Base-by-base conservation (phyloP, 2,329 filamentous ascomycete genomes). In the Fusarium sp. region DNA sequence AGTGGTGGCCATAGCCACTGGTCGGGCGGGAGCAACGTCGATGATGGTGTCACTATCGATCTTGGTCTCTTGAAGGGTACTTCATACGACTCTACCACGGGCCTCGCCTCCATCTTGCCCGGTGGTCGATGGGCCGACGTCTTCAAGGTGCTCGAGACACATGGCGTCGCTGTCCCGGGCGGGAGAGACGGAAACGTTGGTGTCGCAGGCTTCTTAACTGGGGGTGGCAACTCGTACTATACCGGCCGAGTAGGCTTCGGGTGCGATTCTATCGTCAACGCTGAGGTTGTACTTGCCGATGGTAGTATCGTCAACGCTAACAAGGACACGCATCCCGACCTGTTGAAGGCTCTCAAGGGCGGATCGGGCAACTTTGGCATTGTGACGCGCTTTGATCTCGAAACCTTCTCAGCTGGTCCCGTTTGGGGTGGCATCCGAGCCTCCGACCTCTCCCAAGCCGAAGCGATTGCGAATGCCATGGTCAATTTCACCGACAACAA, bases 281-380 rank as follows among this genome's bases (percentile, higher is more conserved):
- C 77, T 34, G 78, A 84, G 62, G 76, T 87, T 28, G 83, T 87
- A 4, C 78, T 84, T 1, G 78, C 78, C 0, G 73, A 79, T 28
- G 83, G 84, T 3, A 59, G 61, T 1, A 78, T 86, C 15, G 73
- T 85, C 28, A 80, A 82, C 7, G 84, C 80, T 12, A 85, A 80
- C 48, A 66, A 66, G 1, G 41, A 73, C 0, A 62, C 77, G 6
- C 78, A 86, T 55, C 11, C 75, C 0, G 83, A 86, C 37, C 78
- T 87, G 5, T 85, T 77, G 70, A 80, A 78, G 60, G 84, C 83
- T 1, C 76, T 85, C 2, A 82, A 83, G 59, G 85, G 84, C 4
- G 84, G 85, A 15, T 79, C 78, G 5, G 81, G 78, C 53, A 86
- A 86, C 71, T 81, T 84, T 48, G 83, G 82, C 31, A 76, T 81